phyloP scores from a whole-genome alignment of 495 filamentous ascomycete species.

The Jackrogersella multiformis region DNA sequence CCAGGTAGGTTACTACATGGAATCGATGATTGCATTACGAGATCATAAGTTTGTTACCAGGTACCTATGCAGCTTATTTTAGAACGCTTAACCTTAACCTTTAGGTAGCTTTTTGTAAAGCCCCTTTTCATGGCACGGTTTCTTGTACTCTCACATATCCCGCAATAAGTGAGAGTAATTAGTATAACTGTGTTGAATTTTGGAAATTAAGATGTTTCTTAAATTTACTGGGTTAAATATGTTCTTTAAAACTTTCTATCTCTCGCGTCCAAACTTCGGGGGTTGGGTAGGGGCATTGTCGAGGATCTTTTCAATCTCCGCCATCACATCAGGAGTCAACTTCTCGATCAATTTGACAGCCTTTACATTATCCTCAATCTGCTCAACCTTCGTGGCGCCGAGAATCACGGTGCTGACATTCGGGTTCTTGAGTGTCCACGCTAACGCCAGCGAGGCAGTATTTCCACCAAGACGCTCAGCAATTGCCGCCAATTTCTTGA shows the following conservation, averaged over 20 bases:
- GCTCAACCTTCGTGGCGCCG: constrained; percentile 75
- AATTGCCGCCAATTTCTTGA: constrained; percentile 62
- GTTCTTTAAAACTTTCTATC: constrained; percentile 6
- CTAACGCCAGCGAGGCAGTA: constrained; percentile 64
- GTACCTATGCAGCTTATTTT: too few relatives aligned
- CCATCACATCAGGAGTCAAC: constrained; percentile 72
- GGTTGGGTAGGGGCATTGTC: constrained; percentile 34
- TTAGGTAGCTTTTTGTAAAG: too few relatives aligned
- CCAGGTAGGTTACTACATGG: too few relatives aligned
- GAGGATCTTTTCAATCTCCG: constrained; percentile 70
- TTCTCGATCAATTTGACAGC: constrained; percentile 69
- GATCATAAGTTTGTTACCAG: too few relatives aligned
- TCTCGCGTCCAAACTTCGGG: constrained; percentile 30
- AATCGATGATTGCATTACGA: too few relatives aligned
- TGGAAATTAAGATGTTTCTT: too few relatives aligned
- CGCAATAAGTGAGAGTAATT: too few relatives aligned
- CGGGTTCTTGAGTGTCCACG: constrained; percentile 81
- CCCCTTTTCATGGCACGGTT: too few relatives aligned
- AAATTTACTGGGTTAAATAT: too few relatives aligned
- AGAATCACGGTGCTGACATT: constrained; percentile 77
- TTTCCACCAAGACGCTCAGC: constrained; percentile 72
- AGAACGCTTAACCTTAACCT: too few relatives aligned
- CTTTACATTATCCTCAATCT: constrained; percentile 73
- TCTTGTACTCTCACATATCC: too few relatives aligned
- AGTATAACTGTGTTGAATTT: too few relatives aligned